Base-by-base conservation (phyloP, 805 yeast species). In the Starmerella riodocensis region DNA sequence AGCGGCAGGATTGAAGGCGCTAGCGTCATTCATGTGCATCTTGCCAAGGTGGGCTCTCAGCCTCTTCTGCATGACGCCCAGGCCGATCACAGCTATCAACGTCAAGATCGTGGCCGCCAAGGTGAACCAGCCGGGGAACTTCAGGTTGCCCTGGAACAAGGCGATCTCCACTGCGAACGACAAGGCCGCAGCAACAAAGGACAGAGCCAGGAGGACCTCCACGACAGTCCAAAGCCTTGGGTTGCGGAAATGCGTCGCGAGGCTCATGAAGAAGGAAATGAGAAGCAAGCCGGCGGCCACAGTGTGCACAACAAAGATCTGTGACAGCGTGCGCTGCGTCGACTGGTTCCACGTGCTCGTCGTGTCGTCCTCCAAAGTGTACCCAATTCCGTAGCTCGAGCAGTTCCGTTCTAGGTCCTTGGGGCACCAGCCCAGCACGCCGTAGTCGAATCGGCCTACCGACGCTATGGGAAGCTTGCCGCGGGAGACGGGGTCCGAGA, bases 71-170 rank as follows among this genome's bases (percentile, higher is more conserved):
- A 78, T 67, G 38, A 81, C 67, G 56, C 94, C 83, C 16, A 80
- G 59, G 47, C 77, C 55, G 2, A 84, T 69, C 1, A 83, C 75
- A 22, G 73, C 66, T 1, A 77, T 46, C 0, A 88, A 78, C 33
- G 76, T 65, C 24, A 77, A 56, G 2, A 78, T 70, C 0, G 91
- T 72, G 1, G 88, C 71, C 0, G 73, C 74, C 20, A 86, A 61
- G 43, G 81, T 70, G 36, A 79, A 62, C 96, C 96, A 88, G 20
- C 94, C 94, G 32, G 78, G 70, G 76, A 84, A 85, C 39, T 73
- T 69, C 39, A 88, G 61, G 53, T 75, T 74, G 2, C 86, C 81
- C 1, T 77, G 69, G 52, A 88, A 88, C 36, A 88, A 58, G 29
- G 86, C 58, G 28, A 86, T 71, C 56, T 88, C 97, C 3, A 83